Conservation (phyloP, 495 filamentous ascomycete species). For the Penicillium steckii region DNA sequence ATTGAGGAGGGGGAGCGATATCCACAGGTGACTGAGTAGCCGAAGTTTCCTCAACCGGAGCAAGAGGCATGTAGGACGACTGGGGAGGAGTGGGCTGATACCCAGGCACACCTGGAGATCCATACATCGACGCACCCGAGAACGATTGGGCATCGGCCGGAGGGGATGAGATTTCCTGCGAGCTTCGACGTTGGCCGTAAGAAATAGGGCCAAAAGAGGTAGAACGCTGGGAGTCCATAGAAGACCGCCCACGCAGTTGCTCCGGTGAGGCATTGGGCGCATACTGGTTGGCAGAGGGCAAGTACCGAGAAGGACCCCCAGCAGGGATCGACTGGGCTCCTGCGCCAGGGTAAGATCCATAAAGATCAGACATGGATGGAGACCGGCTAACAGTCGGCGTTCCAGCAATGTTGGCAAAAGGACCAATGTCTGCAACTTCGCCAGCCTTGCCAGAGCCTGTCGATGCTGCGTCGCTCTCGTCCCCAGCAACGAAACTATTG, state of each 20-base stretch:
- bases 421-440: constrained; percentile 59
- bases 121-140: constrained; percentile 28
- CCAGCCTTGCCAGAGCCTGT: constrained; percentile 56
- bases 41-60: constrained; percentile 44
- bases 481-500: constrained; percentile 91
- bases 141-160: constrained; percentile 36
- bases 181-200: constrained; percentile 38
- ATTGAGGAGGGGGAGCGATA: constrained; percentile 13
- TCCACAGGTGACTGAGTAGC: constrained; percentile 29
- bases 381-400: constrained; percentile 82
- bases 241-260: constrained; percentile 43
- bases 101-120: constrained; percentile 34
- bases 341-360: constrained; percentile 54
- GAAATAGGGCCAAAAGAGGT: constrained; percentile 28
- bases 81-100: constrained; percentile 52
- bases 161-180: constrained; percentile 36
- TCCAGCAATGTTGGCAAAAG: constrained; percentile 76
- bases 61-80: constrained; percentile 47
- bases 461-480: constrained; percentile 67
- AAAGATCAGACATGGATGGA: constrained; percentile 73
- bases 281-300: constrained; percentile 50
- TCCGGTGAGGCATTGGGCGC: constrained; percentile 50
- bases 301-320: constrained; percentile 59
- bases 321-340: constrained; percentile 37
- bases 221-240: constrained; percentile 48